These are phyloP conservation scores for Fusarium nurragi DNA, from an alignment of 2,329 filamentous ascomycete species.

Conservation along the genomic window DNA sequence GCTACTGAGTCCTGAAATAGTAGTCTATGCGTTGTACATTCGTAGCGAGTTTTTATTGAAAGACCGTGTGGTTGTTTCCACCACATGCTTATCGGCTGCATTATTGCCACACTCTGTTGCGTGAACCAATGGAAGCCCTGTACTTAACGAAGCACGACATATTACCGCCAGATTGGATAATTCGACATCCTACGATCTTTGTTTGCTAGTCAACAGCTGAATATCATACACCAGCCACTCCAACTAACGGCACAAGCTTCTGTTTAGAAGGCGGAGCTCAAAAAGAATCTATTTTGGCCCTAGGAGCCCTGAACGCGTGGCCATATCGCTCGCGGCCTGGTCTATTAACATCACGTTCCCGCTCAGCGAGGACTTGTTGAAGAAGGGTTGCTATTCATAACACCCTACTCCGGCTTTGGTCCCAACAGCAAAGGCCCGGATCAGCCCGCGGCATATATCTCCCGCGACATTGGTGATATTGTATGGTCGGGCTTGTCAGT, in stretches of 20 bases:
- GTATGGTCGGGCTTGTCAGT: background rate
- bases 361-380: background rate
- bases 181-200: background rate
- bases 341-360: background rate
- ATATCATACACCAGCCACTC: background rate
- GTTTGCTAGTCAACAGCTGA: background rate
- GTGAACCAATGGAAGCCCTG: background rate
- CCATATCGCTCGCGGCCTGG: no score
- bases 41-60: conserved; percentile 1
- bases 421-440: background rate
- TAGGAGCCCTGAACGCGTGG: no score
- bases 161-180: background rate
- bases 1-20: background rate
- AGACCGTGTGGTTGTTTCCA: background rate
- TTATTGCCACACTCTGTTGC: background rate
- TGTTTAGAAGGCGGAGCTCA: background rate
- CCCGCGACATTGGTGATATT: background rate
- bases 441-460: background rate
- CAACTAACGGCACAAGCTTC: background rate
- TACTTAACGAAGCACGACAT: background rate
- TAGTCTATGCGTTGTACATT: background rate
- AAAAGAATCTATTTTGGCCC: background rate
- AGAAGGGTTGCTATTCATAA: background rate
- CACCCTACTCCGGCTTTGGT: background rate
- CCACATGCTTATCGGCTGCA: background rate